Evolutionary conservation across 2,329 filamentous ascomycete genomes (phyloP).

Genomic region (Fusarium subglutinans): DNA sequence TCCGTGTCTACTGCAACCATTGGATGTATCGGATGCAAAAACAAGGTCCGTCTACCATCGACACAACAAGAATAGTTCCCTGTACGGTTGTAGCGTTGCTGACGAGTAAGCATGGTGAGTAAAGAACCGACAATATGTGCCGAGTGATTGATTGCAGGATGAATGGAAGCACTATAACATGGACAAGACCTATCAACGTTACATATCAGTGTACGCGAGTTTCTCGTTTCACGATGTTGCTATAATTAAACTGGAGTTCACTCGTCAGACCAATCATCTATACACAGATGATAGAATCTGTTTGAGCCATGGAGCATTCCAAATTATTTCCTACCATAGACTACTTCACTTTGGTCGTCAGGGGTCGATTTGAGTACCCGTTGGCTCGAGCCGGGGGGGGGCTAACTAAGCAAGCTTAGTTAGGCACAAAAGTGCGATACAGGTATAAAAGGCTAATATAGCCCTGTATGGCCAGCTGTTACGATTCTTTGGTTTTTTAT

Average conservation of each 20-base stretch:
- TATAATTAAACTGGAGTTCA: background rate
- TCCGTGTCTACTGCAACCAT: background rate
- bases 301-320: background rate
- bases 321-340: background rate
- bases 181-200: slow-evolving; percentile 1
- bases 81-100: too few species aligned
- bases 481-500: too few species aligned
- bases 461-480: too few species aligned
- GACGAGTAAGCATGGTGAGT: background rate
- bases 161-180: background rate
- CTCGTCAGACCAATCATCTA: background rate
- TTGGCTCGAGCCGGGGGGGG: too few species aligned
- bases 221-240: slow-evolving; percentile 8
- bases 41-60: slow-evolving; percentile 4
- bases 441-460: too few species aligned
- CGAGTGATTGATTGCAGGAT: background rate
- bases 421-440: too few species aligned
- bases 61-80: too few species aligned
- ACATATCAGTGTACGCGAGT: background rate
- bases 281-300: background rate
- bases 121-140: background rate
- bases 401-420: too few species aligned
- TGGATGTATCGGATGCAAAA: background rate
- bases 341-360: background rate
- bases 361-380: background rate